Base-by-base conservation (phyloP, 1,139 yeast species). In the Geotrichum phurueaensis region DNA sequence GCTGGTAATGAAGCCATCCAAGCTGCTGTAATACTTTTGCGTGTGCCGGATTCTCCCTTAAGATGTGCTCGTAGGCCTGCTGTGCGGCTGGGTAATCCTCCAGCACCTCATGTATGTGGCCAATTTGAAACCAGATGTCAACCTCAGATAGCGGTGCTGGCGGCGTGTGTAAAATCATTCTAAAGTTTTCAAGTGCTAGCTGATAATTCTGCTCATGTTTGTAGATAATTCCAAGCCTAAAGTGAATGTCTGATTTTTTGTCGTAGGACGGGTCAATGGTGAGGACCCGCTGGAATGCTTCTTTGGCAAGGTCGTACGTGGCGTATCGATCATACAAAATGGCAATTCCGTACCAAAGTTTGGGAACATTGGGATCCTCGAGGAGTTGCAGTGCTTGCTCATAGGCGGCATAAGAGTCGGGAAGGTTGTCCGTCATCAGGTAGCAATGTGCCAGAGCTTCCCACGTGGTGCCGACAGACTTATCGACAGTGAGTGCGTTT, bases 101-200 rank as follows among this genome's bases (percentile, higher is more conserved):
- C 75, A 89, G 95, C 71, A 89, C 96, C 73, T 94, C 99, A 70
- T 94, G 82, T 1, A 94, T 97, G 49, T 91, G 88, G 52, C 99
- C 99, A 66, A 94, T 88, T 75, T 94, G 99, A 78, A 94, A 94
- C 98, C 98, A 94, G 60, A 94, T 96, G 72, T 94, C 99, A 55
- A 96, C 91, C 71, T 91, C 97, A 53, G 97, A 92, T 66, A 94
- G 79, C 1, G 99, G 99, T 59, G 90, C 87, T 0, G 99, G 99
- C 0, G 99, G 99, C 73, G 86, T 87, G 61, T 86, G 81, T 67
- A 94, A 77, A 66, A 94, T 94, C 75, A 92, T 94, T 72, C 90
- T 87, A 80, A 94, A 94, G 73, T 98, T 94, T 73, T 92, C 97
- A 64, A 94, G 80, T 3, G 97, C 96, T 71, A 86, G 88, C 62